Evolutionary conservation across 306 rosid genomes (phyloP).

Genomic region (Gynostemma pentaphyllum): DNA sequence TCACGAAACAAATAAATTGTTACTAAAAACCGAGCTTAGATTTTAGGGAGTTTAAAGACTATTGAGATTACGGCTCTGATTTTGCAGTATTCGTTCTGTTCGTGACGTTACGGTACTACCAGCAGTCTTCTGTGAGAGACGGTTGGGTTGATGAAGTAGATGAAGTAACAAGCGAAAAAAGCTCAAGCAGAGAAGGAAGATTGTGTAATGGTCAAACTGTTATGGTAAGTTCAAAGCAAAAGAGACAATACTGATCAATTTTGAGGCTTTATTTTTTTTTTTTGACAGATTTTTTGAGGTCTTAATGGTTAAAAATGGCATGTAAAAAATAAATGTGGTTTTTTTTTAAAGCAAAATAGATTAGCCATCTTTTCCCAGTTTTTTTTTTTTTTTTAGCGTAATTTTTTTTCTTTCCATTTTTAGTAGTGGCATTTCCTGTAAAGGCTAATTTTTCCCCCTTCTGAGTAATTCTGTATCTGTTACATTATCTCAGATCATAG

Average conservation of each 20-base stretch:
- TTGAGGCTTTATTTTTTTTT: not conserved
- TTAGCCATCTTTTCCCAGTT: no score
- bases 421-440: no score
- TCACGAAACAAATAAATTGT: no score
- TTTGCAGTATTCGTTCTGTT: conserved; percentile 63
- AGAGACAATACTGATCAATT: conserved; percentile 1
- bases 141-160: conserved; percentile 44
- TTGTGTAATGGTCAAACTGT: not conserved
- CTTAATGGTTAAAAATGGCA: not conserved
- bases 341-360: no score
- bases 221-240: not conserved
- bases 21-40: no score
- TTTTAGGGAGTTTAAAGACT: no score
- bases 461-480: no score
- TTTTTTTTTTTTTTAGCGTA: no score
- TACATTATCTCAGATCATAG: no score
- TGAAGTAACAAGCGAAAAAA: not conserved
- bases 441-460: no score
- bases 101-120: conserved; percentile 70
- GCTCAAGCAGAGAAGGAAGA: no score
- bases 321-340: not conserved
- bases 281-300: not conserved
- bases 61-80: not conserved
- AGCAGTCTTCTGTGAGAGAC: conserved; percentile 40
- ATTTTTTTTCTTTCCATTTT: no score